Percentiles rank a stretch among this genome's conserved stretches.
phyloP scores from a whole-genome alignment of 768 basidiomycete species.

The Pisolithus marmoratus region DNA sequence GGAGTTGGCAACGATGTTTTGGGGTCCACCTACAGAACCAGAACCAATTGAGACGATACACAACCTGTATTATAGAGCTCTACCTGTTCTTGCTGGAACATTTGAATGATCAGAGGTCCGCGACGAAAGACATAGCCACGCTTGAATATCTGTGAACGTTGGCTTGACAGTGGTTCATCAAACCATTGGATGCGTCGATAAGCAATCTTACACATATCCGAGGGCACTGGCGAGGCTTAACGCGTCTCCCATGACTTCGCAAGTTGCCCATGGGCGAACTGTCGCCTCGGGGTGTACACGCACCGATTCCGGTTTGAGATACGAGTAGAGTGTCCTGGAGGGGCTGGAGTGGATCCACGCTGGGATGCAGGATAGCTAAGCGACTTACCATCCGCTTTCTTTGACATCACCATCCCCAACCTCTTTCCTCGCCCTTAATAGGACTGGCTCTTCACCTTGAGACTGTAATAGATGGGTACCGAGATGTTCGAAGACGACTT shows the following conservation, averaged over 20 bases:
- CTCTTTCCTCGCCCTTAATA: conserved; percentile 73
- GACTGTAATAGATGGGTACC: conserved; percentile 51
- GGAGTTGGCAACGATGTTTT: conserved; percentile 72
- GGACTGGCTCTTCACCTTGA: conserved; percentile 54
- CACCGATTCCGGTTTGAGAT: conserved; percentile 78
- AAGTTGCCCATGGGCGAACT: conserved; percentile 79
- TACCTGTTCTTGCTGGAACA: conserved; percentile 85
- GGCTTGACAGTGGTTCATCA: conserved; percentile 30
- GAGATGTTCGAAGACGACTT: conserved; percentile 77
- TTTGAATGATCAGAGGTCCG: conserved; percentile 65
- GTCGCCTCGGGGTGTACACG: conserved; percentile 83
- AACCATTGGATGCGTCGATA: not conserved
- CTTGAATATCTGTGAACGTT: conserved; percentile 75
- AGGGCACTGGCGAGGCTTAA: conserved; percentile 75
- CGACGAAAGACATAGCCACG: conserved; percentile 72
- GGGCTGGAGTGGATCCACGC: not conserved
- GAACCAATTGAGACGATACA: not conserved
- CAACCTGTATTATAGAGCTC: conserved; percentile 1
- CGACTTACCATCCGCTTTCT: conserved; percentile 54
- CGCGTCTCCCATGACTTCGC: conserved; percentile 74
- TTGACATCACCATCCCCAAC: conserved; percentile 49
- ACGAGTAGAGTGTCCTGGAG: conserved; percentile 68
- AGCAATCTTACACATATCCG: conserved; percentile 57
- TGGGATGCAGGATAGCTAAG: not conserved
- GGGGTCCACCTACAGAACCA: conserved; percentile 51